Percentiles rank a stretch among this genome's conserved stretches.
Evolutionary conservation across 768 basidiomycete genomes (phyloP).

Genomic region (Lactarius indigo): DNA sequence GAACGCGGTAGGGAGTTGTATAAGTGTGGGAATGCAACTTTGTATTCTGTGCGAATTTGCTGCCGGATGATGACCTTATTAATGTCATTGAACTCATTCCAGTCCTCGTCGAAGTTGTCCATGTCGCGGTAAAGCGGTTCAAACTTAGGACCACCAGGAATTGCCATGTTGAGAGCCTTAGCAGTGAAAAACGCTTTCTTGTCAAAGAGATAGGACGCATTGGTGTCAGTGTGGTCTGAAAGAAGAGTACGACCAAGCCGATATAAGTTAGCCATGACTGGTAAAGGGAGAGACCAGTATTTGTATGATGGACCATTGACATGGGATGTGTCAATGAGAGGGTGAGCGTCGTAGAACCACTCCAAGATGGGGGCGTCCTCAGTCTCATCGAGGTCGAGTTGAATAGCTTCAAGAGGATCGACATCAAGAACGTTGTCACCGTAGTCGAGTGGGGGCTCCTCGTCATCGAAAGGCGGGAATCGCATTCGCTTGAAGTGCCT

Average conservation of each 20-base stretch:
- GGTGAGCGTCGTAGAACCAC: conserved; percentile 99
- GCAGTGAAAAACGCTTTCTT: conserved; percentile 98
- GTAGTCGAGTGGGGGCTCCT: conserved; percentile 98
- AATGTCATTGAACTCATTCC: conserved; percentile 99
- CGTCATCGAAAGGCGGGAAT: conserved; percentile 98
- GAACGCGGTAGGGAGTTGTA: conserved; percentile 98
- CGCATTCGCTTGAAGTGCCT: conserved; percentile 99
- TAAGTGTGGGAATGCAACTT: conserved; percentile 97
- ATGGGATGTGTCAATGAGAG: conserved; percentile 81
- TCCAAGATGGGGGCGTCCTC: conserved; percentile 91
- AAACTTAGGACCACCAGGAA: conserved; percentile 97
- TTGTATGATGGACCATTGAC: conserved; percentile 94
- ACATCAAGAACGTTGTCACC: conserved; percentile 99
- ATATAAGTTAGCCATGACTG: conserved; percentile 95
- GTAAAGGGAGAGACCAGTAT: conserved; percentile 90
- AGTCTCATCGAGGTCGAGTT: conserved; percentile 88
- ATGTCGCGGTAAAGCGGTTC: conserved; percentile 97
- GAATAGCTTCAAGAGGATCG: conserved; percentile 96
- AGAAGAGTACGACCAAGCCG: conserved; percentile 91
- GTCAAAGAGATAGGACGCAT: conserved; percentile 93
- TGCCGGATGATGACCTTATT: conserved; percentile 99
- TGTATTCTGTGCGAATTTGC: conserved; percentile 98
- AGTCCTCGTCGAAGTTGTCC: conserved; percentile 97
- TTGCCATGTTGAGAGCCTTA: conserved; percentile 94
- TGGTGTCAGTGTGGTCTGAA: conserved; percentile 88